Percentiles rank a stretch among this genome's conserved stretches.
These are phyloP conservation scores for Paraconiothyrium brasiliense DNA, from an alignment of 2,329 filamentous ascomycete genomes.

Conservation along the genomic window DNA sequence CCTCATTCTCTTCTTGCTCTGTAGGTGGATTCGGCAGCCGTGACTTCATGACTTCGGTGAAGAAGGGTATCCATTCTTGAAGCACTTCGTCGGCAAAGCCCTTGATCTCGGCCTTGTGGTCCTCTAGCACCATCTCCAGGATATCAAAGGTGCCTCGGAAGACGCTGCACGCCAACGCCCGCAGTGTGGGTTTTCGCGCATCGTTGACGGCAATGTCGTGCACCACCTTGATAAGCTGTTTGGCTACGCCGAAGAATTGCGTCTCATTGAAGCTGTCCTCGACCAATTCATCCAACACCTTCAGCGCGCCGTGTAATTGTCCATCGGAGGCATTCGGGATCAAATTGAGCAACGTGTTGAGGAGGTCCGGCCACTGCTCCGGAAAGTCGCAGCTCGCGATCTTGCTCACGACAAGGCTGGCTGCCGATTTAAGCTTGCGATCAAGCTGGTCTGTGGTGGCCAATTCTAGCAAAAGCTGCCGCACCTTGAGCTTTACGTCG, in stretches of 20 bases:
- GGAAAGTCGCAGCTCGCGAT: constrained; percentile 94
- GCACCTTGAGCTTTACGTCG: constrained; percentile 75
- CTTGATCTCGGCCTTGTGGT: constrained; percentile 86
- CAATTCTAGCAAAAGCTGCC: constrained; percentile 78
- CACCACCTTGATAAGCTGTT: constrained; percentile 83
- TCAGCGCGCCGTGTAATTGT: constrained; percentile 88
- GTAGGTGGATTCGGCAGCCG: constrained; percentile 70
- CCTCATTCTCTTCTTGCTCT: constrained; percentile 67
- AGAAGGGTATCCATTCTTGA: constrained; percentile 87
- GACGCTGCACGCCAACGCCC: constrained; percentile 87
- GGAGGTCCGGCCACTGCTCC: constrained; percentile 89
- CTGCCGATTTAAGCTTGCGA: constrained; percentile 86
- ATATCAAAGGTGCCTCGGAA: constrained; percentile 94
- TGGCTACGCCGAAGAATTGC: constrained; percentile 91
- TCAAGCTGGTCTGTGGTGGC: constrained; percentile 77
- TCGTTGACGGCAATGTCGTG: constrained; percentile 84
- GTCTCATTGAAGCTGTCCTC: constrained; percentile 93
- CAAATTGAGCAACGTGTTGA: constrained; percentile 80
- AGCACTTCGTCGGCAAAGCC: constrained; percentile 88
- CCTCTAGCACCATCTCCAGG: constrained; percentile 95
- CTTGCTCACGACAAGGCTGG: constrained; percentile 90
- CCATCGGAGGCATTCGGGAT: constrained; percentile 79
- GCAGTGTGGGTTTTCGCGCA: constrained; percentile 75
- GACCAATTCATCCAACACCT: constrained; percentile 87
- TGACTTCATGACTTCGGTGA: constrained; percentile 79